These are phyloP conservation scores for Huntiella omanensis DNA, from an alignment of 2,329 filamentous ascomycete genomes.

Conservation along the genomic window DNA sequence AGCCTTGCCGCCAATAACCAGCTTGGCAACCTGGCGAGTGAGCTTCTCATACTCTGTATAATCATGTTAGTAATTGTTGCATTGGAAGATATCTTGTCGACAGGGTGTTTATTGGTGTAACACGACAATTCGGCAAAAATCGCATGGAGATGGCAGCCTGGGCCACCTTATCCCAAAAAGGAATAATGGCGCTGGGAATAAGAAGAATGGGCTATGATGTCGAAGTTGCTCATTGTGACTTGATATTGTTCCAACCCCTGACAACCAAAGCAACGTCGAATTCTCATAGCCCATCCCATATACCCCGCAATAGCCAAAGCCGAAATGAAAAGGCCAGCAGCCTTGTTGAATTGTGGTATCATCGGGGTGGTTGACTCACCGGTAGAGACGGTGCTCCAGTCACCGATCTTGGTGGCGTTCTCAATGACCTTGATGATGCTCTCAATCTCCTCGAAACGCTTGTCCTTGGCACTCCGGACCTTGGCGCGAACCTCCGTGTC, in stretches of 20 bases:
- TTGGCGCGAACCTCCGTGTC: constrained; percentile 70
- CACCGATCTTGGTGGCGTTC: constrained; percentile 92
- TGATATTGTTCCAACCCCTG: constrained; percentile 2
- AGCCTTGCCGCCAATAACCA: constrained; percentile 55
- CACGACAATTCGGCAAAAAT: too few species aligned
- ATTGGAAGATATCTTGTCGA: neutral
- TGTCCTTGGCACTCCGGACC: constrained; percentile 82
- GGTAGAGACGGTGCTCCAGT: constrained; percentile 83
- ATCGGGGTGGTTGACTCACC: constrained; percentile 34
- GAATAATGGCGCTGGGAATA: neutral
- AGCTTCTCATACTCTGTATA: constrained; percentile 76
- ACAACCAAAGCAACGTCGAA: constrained; percentile 1
- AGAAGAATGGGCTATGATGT: neutral
- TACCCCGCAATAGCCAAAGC: constrained; percentile 1
- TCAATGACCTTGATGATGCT: constrained; percentile 78
- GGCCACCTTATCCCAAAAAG: too few species aligned
- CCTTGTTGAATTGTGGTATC: constrained; percentile 1
- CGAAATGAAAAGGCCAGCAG: neutral
- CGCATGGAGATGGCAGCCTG: too few species aligned
- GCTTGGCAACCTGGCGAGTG: constrained; percentile 67
- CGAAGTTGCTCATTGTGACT: neutral
- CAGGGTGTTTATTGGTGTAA: too few species aligned
- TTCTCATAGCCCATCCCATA: neutral
- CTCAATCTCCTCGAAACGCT: constrained; percentile 86
- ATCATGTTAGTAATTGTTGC: neutral